Conservation (phyloP, 1,139 yeast genomes). For the Zygoascus meyerae region DNA sequence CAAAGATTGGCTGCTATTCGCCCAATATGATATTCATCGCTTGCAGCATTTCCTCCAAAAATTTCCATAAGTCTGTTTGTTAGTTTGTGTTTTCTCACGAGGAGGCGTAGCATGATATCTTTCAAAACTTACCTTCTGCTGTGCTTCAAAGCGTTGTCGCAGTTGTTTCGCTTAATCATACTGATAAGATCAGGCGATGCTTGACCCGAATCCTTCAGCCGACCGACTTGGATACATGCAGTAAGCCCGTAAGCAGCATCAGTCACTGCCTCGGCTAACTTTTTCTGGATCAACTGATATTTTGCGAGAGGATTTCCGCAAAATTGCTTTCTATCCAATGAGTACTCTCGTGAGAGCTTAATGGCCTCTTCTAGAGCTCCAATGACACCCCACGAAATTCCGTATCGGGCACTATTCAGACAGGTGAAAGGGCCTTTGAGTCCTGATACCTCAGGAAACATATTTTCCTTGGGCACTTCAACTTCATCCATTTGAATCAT, state of each 20-base stretch:
- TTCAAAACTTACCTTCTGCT: conserved; percentile 26
- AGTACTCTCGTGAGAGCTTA: conserved; percentile 35
- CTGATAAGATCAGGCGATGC: conserved; percentile 41
- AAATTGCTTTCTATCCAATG: conserved; percentile 40
- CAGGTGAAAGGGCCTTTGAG: conserved; percentile 44
- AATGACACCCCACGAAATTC: conserved; percentile 43
- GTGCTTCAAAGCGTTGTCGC: conserved; percentile 38
- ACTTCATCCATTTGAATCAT: conserved; percentile 42
- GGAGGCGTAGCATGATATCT: neutral
- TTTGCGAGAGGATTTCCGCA: conserved; percentile 36
- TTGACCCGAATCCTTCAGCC: conserved; percentile 37
- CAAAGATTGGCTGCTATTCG: conserved; percentile 40
- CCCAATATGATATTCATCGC: conserved; percentile 42
- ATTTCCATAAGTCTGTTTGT: conserved; percentile 36
- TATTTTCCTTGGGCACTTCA: conserved; percentile 40
- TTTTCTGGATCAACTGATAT: conserved; percentile 40
- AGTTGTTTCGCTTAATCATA: conserved; percentile 41
- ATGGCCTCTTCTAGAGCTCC: conserved; percentile 42
- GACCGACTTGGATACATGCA: conserved; percentile 40
- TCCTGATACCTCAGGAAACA: conserved; percentile 38
- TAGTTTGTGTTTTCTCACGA: conserved; percentile 1
- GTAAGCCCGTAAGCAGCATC: conserved; percentile 38
- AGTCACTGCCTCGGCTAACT: conserved; percentile 41
- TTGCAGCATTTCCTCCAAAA: conserved; percentile 41
- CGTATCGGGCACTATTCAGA: conserved; percentile 41